Evolutionary conservation across 192 early-diverging fungal species (phyloP).

Genomic region (Kickxella alabastrina): DNA sequence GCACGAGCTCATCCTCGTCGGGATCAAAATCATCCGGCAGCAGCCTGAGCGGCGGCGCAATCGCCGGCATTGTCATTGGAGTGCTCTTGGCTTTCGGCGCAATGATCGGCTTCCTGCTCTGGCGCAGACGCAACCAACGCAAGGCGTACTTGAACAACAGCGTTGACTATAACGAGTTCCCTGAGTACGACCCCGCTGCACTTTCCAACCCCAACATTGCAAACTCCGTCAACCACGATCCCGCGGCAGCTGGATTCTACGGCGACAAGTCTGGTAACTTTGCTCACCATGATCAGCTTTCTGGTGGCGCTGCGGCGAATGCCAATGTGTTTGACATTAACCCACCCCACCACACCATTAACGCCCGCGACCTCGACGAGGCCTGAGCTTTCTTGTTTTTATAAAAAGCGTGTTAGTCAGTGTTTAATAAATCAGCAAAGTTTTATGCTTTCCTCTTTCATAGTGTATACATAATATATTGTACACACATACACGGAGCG

Average conservation of each 20-base stretch:
- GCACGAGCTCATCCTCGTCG: not conserved
- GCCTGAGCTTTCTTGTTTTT: too few species aligned
- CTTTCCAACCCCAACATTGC: constrained; percentile 3
- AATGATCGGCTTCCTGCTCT: constrained; percentile 25
- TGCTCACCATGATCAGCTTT: not conserved
- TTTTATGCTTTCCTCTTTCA: too few species aligned
- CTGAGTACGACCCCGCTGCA: constrained; percentile 35
- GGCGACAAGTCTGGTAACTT: constrained; percentile 6
- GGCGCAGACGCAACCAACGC: constrained; percentile 30
- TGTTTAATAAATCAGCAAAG: too few species aligned
- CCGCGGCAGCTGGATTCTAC: constrained; percentile 2
- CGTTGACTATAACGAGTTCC: constrained; percentile 49
- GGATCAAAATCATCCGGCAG: not conserved
- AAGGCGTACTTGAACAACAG: constrained; percentile 22
- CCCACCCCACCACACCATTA: constrained; percentile 24
- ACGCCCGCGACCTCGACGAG: constrained; percentile 41
- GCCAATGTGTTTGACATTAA: constrained; percentile 30
- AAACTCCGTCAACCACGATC: not conserved
- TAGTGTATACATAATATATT: too few species aligned
- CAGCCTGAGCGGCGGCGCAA: constrained; percentile 20
- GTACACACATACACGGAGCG: too few species aligned
- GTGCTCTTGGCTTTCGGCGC: constrained; percentile 9
- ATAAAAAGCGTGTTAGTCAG: too few species aligned
- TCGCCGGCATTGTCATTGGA: constrained; percentile 40
- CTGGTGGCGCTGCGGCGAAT: not conserved